Conservation (phyloP, 192 early-diverging fungal genomes). For the Pilobolus umbonatus region DNA sequence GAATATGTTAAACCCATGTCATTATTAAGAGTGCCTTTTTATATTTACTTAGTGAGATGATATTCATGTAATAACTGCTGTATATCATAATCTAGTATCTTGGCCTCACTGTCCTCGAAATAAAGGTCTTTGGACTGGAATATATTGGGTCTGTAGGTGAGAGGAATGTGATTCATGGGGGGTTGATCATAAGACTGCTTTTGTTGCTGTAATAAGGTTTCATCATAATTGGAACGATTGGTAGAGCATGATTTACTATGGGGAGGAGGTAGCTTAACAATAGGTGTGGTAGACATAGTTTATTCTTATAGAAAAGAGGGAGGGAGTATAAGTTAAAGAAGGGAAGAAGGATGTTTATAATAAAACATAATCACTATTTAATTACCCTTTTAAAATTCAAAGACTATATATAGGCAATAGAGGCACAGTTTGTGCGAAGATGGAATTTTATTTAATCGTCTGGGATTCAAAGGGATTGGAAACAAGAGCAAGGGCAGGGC, state of each 20-base stretch:
- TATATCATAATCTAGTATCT: constrained; percentile 7
- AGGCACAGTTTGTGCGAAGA: too few species aligned
- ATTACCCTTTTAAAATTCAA: too few species aligned
- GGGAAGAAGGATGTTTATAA: neutral
- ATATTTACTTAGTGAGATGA: neutral
- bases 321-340: neutral
- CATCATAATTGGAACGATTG: constrained; percentile 1
- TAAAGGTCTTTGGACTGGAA: constrained; percentile 4
- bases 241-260: constrained; percentile 14
- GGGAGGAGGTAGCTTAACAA: constrained; percentile 12
- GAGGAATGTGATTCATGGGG: neutral
- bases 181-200: too few species aligned
- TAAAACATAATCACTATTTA: constrained; percentile 4
- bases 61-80: constrained; percentile 1
- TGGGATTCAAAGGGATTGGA: too few species aligned
- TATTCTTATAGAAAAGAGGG: neutral
- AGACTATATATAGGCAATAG: too few species aligned
- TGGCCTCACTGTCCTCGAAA: constrained; percentile 4
- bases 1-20: too few species aligned
- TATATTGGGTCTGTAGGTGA: too few species aligned
- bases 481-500: too few species aligned
- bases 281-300: constrained; percentile 3
- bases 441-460: too few species aligned
- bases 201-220: neutral
- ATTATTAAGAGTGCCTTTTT: too few species aligned